A percentile compares a stretch with the other conserved stretches of the same genome.
Conservation (phyloP, 495 filamentous ascomycete genomes). For the Clavariopsis aquatica region DNA sequence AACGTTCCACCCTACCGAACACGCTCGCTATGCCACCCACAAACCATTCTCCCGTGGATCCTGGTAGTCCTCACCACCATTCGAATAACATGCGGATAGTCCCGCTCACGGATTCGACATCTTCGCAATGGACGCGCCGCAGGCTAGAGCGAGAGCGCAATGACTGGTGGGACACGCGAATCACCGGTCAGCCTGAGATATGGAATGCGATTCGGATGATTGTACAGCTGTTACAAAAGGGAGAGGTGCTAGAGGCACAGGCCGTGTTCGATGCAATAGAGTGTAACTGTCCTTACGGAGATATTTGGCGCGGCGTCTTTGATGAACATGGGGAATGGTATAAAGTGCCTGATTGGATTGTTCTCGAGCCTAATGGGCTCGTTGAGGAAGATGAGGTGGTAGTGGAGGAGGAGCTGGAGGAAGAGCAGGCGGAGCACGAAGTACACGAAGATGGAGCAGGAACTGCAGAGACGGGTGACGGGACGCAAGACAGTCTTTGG, state of each 20-base stretch:
- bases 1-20: constrained; percentile 20
- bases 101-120: constrained; percentile 14
- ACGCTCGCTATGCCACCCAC: constrained; percentile 3
- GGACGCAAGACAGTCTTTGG: background rate
- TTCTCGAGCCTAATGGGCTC: constrained; percentile 73
- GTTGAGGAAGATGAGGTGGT: constrained; percentile 45
- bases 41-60: background rate
- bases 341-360: constrained; percentile 71
- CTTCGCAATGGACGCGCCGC: constrained; percentile 52
- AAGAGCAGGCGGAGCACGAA: background rate
- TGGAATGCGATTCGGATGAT: constrained; percentile 74
- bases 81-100: background rate
- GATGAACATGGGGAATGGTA: constrained; percentile 78
- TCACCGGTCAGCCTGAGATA: constrained; percentile 71
- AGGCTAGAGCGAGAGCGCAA: constrained; percentile 45
- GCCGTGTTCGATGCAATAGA: constrained; percentile 73
- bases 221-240: constrained; percentile 61
- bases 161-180: constrained; percentile 66
- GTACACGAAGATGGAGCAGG: background rate
- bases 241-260: constrained; percentile 72
- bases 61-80: background rate
- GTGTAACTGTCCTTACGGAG: constrained; percentile 71
- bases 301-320: constrained; percentile 68
- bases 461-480: background rate
- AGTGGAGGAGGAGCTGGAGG: background rate